Base-by-base conservation (phyloP, 441 rosid genomes). In the Adansonia gregorii region DNA sequence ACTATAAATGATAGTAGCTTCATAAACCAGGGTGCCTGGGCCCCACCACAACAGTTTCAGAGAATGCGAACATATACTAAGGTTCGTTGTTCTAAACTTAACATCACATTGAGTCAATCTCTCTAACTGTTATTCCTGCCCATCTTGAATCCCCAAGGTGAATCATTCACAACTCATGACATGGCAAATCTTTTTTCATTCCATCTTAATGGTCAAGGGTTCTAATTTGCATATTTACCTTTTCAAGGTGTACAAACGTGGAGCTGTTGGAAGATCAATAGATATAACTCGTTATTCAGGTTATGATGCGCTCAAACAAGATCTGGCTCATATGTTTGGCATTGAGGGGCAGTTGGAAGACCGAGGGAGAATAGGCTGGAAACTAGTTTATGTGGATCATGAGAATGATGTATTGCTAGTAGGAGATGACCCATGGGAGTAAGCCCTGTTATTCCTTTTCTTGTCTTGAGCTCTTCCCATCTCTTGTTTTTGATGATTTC, bases 391-490 rank as follows among this genome's bases (percentile, higher is more conserved):
- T 67, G 89, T 92, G 15, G 99, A 95, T 55, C 59, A 55, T 46
- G 99, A 95, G 81, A 93, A 93, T 51, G 98, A 95, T 78, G 91
- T 95, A 58, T 84, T 95, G 41, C 98, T 95, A n/a, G 97, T 93
- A 43, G 99, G 99, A 7, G 99, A 95, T 66, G 99, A 95, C 79
- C 99, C 99, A 51, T 95, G 99, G 99, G 99, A 95, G 99, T 93
- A 92, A 88, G 99, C 39, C 39, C 39, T 35, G 39, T 35, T 35
- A 35, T 35, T 35, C 39, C 39, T 35, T 35, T 35, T 35, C 39
- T 35, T 35, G 39, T 35, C 39, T 35, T 35, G 39, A 35, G 39
- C 4, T 35, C 39, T 35, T 35, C 39, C 39, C 39, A 35, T 35
- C 39, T 35, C 39, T 35, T 35, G 39, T 35, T 35, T 35, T 35